These are phyloP conservation scores for Microsporum ferrugineum DNA, from an alignment of 2,329 filamentous ascomycete genomes.

Conservation along the genomic window DNA sequence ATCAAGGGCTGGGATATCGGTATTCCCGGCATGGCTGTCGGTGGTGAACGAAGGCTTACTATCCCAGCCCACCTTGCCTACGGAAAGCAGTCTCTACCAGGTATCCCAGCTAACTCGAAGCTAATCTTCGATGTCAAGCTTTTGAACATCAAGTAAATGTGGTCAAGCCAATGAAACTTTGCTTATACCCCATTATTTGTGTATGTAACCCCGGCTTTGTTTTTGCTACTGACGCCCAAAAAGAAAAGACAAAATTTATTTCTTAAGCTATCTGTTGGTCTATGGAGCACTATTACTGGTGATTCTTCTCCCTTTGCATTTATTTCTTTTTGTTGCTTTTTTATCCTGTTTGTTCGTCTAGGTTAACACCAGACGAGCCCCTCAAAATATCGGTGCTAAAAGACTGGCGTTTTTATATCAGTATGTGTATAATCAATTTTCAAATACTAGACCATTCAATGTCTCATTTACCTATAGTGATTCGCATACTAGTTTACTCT, in stretches of 20 bases:
- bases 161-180: not conserved
- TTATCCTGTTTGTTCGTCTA: not conserved
- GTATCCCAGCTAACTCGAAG: conserved; percentile 83
- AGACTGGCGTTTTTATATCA: conserved; percentile 2
- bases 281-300: not conserved
- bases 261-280: not conserved
- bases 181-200: not conserved
- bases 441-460: not conserved
- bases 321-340: not conserved
- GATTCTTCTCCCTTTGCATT: not conserved
- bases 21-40: conserved; percentile 80
- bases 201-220: not conserved
- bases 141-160: conserved; percentile 63
- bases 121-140: conserved; percentile 87
- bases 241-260: not conserved
- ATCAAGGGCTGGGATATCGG: conserved; percentile 99
- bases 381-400: not conserved
- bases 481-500: not conserved
- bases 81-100: conserved; percentile 68
- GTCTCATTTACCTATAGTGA: not conserved
- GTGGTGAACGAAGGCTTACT: conserved; percentile 83
- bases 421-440: not conserved
- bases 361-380: not conserved
- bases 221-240: not conserved
- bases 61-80: conserved; percentile 84